A percentile compares a stretch with the other conserved stretches of the same genome.
Evolutionary conservation across 345 rosid genomes (phyloP).

Genomic region (Corchorus olitorius): DNA sequence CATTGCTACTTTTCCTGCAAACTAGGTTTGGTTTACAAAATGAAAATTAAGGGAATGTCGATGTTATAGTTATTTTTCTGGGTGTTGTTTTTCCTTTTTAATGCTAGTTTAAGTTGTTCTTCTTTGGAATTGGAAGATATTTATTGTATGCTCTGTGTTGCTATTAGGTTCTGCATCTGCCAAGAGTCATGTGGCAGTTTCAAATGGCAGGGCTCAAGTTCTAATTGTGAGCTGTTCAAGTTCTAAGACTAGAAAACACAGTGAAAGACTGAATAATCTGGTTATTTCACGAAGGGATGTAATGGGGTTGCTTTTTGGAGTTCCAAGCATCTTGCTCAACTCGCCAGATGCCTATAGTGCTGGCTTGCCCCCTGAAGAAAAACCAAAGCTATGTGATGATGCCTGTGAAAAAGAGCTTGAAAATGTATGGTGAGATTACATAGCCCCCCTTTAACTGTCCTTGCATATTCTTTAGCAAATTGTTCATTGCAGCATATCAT

Average conservation of each 20-base stretch:
- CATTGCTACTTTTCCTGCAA: not conserved
- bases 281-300: slow-evolving; percentile 55
- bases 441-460: slow-evolving; percentile 31
- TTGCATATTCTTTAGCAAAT: too few relatives aligned
- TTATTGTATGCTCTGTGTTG: not conserved
- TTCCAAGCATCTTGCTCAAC: slow-evolving; percentile 41
- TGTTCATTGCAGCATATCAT: too few relatives aligned
- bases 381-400: slow-evolving; percentile 75
- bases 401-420: slow-evolving; percentile 90
- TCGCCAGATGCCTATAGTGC: slow-evolving; percentile 54
- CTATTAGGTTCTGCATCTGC: slow-evolving; percentile 42
- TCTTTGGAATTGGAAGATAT: not conserved
- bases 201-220: slow-evolving; percentile 28
- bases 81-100: not conserved
- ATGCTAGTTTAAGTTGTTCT: not conserved
- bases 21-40: not conserved
- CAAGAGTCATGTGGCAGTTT: slow-evolving; percentile 29
- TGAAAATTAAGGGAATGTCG: not conserved
- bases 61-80: not conserved
- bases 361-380: slow-evolving; percentile 87
- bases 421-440: slow-evolving; percentile 96
- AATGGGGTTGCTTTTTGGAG: slow-evolving; percentile 57
- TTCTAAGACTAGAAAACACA: slow-evolving; percentile 26
- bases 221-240: slow-evolving; percentile 35
- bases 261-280: slow-evolving; percentile 21